Conservation (phyloP, 805 yeast species). For the Wickerhamiella qilinensis region DNA sequence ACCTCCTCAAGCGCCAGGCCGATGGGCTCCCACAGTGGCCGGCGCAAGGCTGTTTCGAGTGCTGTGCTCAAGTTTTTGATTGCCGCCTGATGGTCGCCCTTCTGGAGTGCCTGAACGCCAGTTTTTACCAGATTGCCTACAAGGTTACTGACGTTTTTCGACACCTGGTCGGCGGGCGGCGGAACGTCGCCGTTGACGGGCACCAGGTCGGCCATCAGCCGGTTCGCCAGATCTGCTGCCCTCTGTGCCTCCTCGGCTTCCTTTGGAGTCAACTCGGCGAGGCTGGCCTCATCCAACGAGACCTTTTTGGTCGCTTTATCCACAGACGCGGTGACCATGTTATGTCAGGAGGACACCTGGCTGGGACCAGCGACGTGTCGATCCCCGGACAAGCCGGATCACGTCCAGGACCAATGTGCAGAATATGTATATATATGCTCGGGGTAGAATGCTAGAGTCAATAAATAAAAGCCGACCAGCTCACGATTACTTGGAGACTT, state of each 20-base stretch:
- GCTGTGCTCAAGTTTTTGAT: conserved; percentile 23
- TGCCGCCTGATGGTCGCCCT: conserved; percentile 21
- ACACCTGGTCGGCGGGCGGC: conserved; percentile 19
- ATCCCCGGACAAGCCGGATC: no score
- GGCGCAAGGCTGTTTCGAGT: conserved; percentile 24
- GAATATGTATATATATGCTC: no score
- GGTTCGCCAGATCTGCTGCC: conserved; percentile 19
- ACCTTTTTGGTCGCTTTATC: conserved; percentile 3
- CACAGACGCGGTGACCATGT: conserved; percentile 2
- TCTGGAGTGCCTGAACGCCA: conserved; percentile 19
- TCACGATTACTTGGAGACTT: neutral
- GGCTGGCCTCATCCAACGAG: neutral
- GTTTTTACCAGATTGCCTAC: conserved; percentile 22
- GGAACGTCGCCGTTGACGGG: conserved; percentile 22
- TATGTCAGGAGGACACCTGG: no score
- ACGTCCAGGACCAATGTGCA: no score
- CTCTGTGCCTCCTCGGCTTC: conserved; percentile 21
- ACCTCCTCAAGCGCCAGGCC: conserved; percentile 22
- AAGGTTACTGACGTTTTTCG: conserved; percentile 16
- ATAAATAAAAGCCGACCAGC: no score
- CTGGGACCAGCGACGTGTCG: no score
- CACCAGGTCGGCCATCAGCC: conserved; percentile 18
- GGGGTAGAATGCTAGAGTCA: no score
- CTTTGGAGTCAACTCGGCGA: conserved; percentile 7
- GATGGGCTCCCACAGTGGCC: conserved; percentile 27